A percentile compares a stretch with the other conserved stretches of the same genome.
These are phyloP conservation scores for Ramichloridium luteum DNA, from an alignment of 2,329 filamentous ascomycete species.

Conservation along the genomic window DNA sequence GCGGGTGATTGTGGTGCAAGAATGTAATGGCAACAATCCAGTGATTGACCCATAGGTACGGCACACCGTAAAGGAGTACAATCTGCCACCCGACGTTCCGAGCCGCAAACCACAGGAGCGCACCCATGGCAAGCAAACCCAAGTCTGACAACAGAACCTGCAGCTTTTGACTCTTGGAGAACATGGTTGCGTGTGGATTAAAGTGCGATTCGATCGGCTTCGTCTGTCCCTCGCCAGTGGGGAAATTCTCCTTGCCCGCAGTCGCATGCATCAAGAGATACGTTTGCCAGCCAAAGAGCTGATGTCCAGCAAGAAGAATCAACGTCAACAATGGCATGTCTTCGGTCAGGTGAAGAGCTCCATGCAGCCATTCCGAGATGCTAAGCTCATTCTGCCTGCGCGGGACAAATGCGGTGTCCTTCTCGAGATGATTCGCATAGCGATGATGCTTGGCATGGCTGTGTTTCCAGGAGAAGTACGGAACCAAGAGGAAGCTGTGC, in stretches of 20 bases:
- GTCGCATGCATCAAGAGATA: constrained; percentile 20
- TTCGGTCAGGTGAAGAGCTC: no score
- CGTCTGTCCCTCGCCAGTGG: constrained; percentile 4
- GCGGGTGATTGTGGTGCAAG: constrained; percentile 56
- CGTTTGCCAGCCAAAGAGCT: constrained; percentile 19
- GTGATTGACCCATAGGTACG: constrained; percentile 60
- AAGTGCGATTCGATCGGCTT: constrained; percentile 51
- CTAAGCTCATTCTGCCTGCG: constrained; percentile 6
- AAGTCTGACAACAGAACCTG: constrained; percentile 49
- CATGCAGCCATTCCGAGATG: constrained; percentile 8
- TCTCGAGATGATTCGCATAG: constrained; percentile 37
- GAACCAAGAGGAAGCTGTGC: constrained; percentile 55
- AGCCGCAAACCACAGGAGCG: constrained; percentile 38
- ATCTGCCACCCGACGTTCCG: constrained; percentile 4
- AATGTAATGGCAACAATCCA: constrained; percentile 66
- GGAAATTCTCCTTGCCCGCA: constrained; percentile 8
- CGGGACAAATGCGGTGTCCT: constrained; percentile 28
- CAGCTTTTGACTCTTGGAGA: constrained; percentile 34
- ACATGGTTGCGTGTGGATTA: constrained; percentile 44
- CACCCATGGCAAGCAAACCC: constrained; percentile 42
- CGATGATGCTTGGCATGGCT: constrained; percentile 59
- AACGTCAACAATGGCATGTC: constrained; percentile 17
- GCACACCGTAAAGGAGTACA: constrained; percentile 36
- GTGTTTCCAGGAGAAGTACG: constrained; percentile 63
- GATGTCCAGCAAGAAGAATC: constrained; percentile 14